phyloP scores from a whole-genome alignment of 495 filamentous ascomycete genomes.

The Sphaerosporella brunnea region DNA sequence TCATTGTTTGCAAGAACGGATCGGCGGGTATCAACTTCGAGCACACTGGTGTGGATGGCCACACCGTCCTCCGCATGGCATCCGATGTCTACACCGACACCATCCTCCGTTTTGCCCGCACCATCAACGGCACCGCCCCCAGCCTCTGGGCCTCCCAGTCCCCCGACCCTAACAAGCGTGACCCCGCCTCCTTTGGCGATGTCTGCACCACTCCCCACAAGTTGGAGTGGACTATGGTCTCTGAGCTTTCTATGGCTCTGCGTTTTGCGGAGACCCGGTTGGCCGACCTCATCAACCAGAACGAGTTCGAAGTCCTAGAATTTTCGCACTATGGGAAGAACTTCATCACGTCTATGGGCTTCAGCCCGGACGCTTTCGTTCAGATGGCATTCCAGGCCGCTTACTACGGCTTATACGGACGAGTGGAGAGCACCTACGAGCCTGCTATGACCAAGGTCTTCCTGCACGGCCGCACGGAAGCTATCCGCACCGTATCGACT shows the following conservation, averaged over 20 bases:
- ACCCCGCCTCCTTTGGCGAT: constrained; percentile 84
- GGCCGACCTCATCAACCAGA: constrained; percentile 88
- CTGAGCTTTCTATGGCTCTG: constrained; percentile 76
- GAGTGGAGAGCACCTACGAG: constrained; percentile 88
- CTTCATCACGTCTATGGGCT: constrained; percentile 91
- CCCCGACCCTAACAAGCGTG: constrained; percentile 84
- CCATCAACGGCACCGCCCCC: constrained; percentile 89
- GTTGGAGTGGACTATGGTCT: constrained; percentile 93
- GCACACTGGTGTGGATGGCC: constrained; percentile 93
- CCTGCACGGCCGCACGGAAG: constrained; percentile 87
- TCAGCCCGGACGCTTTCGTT: constrained; percentile 92
- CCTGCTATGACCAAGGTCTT: constrained; percentile 95
- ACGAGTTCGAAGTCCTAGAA: constrained; percentile 85
- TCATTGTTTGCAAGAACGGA: constrained; percentile 97
- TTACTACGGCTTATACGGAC: constrained; percentile 92
- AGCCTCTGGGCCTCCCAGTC: constrained; percentile 78
- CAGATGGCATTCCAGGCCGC: constrained; percentile 99
- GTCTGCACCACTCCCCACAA: constrained; percentile 89
- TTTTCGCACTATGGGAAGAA: constrained; percentile 86
- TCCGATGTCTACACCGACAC: constrained; percentile 96
- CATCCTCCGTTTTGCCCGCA: constrained; percentile 84
- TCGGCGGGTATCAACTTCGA: constrained; percentile 98
- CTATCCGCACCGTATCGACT: constrained; percentile 66
- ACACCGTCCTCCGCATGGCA: constrained; percentile 90
- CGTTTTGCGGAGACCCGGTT: constrained; percentile 91